Conservation (phyloP, 2,329 filamentous ascomycete genomes). For the Neodidymelliopsis sp. region DNA sequence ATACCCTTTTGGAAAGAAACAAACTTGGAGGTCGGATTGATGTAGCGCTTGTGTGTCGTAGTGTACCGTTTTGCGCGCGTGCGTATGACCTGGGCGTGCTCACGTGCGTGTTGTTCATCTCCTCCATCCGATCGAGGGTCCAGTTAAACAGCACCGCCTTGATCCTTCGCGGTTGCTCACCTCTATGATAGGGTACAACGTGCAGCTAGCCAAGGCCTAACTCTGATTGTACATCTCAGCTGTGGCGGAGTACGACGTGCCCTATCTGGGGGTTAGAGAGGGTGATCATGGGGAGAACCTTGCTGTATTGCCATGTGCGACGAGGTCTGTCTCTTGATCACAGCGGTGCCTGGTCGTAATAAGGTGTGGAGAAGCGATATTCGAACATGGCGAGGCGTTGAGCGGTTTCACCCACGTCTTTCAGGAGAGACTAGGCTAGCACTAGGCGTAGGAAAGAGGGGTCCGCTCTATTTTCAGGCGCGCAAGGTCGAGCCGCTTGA, state of each 20-base stretch:
- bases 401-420: constrained; percentile 11
- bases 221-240: constrained; percentile 7
- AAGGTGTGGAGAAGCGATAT: constrained; percentile 6
- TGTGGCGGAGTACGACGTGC: constrained; percentile 10
- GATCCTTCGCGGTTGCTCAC: background rate
- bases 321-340: constrained; percentile 3
- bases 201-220: constrained; percentile 6
- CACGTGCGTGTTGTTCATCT: constrained; percentile 6
- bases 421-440: constrained; percentile 13
- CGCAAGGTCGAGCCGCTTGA: constrained; percentile 16
- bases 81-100: constrained; percentile 2
- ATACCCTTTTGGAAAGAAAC: no score
- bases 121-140: constrained; percentile 2
- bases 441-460: constrained; percentile 11
- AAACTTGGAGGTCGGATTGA: no score
- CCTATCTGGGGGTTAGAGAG: constrained; percentile 1
- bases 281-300: constrained; percentile 9
- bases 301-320: constrained; percentile 6
- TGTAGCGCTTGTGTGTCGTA: no score
- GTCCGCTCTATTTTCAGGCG: constrained; percentile 14
- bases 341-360: constrained; percentile 9
- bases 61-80: no score
- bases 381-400: constrained; percentile 8
- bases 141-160: background rate
- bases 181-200: constrained; percentile 6